Evolutionary conservation across 2,329 filamentous ascomycete species (phyloP).

Genomic region (Colletotrichum eleusines): DNA sequence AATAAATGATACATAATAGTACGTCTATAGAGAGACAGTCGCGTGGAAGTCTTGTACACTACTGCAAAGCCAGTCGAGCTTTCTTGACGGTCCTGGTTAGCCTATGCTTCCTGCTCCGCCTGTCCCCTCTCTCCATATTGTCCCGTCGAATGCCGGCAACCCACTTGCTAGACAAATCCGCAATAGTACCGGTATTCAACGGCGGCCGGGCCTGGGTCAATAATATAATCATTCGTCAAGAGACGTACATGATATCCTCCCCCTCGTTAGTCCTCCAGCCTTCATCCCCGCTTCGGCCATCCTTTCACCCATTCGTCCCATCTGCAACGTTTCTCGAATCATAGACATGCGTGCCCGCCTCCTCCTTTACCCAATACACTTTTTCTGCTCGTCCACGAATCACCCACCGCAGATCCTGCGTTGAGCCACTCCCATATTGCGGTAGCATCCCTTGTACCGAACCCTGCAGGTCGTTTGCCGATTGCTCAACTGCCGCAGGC

Average conservation of each 20-base stretch:
- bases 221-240: not conserved
- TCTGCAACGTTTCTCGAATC: not conserved
- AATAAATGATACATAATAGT: not conserved
- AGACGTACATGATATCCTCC: not conserved
- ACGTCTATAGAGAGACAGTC: not conserved
- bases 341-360: not conserved
- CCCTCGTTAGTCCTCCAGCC: not conserved
- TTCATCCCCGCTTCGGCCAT: not conserved
- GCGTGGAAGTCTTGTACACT: conserved; percentile 1
- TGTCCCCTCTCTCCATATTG: not conserved
- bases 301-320: conserved; percentile 5
- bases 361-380: not conserved
- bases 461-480: conserved; percentile 5
- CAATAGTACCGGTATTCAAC: too few species aligned
- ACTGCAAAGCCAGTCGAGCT: conserved; percentile 9
- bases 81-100: not conserved
- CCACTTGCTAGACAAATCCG: not conserved
- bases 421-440: conserved; percentile 5
- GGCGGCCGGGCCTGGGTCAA: not conserved
- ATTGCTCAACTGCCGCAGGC: not conserved
- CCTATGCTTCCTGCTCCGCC: not conserved
- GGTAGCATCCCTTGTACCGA: conserved; percentile 33
- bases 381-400: conserved; percentile 13
- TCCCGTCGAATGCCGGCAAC: not conserved
- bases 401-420: conserved; percentile 16